Base-by-base conservation (phyloP, 257 asterid genomes). In the Anisodus tanguticus region DNA sequence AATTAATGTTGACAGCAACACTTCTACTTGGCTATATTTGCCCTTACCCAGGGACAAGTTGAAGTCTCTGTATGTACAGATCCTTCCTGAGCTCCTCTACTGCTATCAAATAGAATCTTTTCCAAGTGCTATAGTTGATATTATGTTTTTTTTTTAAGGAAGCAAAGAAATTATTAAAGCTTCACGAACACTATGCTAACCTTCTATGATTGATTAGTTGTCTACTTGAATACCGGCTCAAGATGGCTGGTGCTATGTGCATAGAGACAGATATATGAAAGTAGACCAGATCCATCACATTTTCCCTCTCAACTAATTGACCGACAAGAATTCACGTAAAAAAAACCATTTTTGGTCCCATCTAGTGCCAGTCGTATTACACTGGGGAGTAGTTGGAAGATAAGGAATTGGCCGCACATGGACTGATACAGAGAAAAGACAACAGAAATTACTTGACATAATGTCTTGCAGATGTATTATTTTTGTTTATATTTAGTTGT, bases 371-470 rank as follows among this genome's bases (percentile, higher is more conserved):
- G n/a, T 1, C 35, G 35, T 31, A 19, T 19, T 49, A 74, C n/a
- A 8, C 62, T 49, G 45, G 13, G 22, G 81, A 22, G 12, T 74
- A 49, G 45, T 74, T 74, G 81, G 81, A 54, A 74, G 12, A 49
- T n/a, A 74, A 49, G 45, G 0, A 19, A 49, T 49, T 74, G 45
- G 81, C 22, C 22, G 11, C 59, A 74, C 62, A 74, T 74, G 81
- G n/a, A 51, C 45, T 74, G 19, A 74, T 74, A 51, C n/a, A 74
- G 81, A 74, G 62, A 49, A 74, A 58, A 74, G 81, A 74, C 13
- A 10, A 51, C 60, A 19, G 45, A 49, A 74, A 12, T 13, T 49
- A 0, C 45, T 19, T 0, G 43, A 12, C 11, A 1, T 49, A 49
- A 74, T 51, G 19, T 74, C 81, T 49, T 11, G 17, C 80, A 17